A percentile compares a stretch with the other conserved stretches of the same genome.
Conservation (phyloP, 495 filamentous ascomycete species). For the Penicillium angulare region DNA sequence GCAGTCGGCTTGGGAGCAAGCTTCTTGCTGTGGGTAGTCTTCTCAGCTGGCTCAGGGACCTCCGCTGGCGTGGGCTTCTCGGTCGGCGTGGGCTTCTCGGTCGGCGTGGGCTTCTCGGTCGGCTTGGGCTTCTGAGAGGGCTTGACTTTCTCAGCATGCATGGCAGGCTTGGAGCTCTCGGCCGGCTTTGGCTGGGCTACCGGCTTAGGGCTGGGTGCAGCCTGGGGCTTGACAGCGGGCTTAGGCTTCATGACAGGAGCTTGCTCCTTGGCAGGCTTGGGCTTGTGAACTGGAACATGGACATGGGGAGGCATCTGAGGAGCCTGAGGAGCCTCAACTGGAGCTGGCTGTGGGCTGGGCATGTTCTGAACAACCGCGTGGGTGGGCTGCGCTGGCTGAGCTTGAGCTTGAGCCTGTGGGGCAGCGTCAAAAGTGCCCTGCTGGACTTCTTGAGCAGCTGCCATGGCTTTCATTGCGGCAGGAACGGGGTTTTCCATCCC, state of each 20-base stretch:
- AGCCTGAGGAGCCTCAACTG: background rate
- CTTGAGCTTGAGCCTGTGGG: too few species aligned
- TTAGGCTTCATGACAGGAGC: too few species aligned
- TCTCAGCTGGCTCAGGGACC: background rate
- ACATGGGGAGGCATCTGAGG: background rate
- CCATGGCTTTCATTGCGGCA: conserved; percentile 15
- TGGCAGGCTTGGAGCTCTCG: background rate
- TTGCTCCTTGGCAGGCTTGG: background rate
- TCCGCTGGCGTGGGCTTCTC: background rate
- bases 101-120: background rate
- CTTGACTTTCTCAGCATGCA: background rate
- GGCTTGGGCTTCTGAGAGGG: background rate
- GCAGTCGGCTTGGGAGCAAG: background rate
- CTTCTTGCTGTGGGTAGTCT: too few species aligned
- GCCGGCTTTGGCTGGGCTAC: background rate
- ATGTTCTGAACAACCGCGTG: background rate
- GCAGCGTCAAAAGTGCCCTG: background rate
- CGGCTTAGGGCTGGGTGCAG: too few species aligned
- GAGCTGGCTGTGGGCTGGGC: background rate
- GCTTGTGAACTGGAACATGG: background rate
- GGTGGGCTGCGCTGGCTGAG: background rate
- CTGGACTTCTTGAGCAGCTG: background rate
- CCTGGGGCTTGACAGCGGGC: background rate
- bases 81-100: background rate
- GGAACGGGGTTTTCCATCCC: conserved; percentile 15